Evolutionary conservation across 176 grass and related monocot genomes (phyloP).

Genomic region (Chrysopogon serrulatus): DNA sequence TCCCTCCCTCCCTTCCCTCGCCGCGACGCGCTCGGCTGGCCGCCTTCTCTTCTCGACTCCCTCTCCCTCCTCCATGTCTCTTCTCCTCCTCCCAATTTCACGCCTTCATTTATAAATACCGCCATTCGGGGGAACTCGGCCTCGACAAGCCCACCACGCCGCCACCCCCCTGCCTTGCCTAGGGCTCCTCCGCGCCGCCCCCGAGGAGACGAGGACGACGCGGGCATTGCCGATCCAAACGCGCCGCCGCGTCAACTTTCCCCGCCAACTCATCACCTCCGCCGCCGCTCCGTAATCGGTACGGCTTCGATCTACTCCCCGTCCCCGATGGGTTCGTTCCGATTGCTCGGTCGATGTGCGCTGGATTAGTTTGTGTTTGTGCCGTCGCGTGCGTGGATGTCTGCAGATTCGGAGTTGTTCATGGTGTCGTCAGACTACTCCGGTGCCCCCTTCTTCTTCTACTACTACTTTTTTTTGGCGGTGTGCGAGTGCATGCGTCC

Average conservation of each 20-base stretch:
- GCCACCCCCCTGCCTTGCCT: background rate
- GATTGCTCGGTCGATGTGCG: background rate
- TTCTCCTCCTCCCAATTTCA: background rate
- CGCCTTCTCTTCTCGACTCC: background rate
- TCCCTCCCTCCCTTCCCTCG: too few species aligned
- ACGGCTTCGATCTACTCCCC: background rate
- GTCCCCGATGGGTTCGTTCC: background rate
- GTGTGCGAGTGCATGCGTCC: background rate
- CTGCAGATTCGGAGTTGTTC: background rate
- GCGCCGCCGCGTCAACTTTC: background rate
- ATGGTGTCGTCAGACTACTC: background rate
- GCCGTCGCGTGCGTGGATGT: background rate
- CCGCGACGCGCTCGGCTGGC: background rate
- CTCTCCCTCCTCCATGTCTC: too few species aligned
- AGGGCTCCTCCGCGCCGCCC: conserved; percentile 3
- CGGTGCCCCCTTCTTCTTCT: too few species aligned
- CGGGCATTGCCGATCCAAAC: conserved; percentile 24
- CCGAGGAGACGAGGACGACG: background rate
- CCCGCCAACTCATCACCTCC: background rate
- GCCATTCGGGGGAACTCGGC: background rate
- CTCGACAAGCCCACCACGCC: background rate
- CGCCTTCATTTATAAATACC: conserved; percentile 30
- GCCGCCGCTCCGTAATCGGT: background rate
- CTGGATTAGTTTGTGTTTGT: background rate
- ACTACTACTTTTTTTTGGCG: background rate